Evolutionary conservation across 2,329 filamentous ascomycete species (phyloP).

Genomic region (Penicillium sp.): DNA sequence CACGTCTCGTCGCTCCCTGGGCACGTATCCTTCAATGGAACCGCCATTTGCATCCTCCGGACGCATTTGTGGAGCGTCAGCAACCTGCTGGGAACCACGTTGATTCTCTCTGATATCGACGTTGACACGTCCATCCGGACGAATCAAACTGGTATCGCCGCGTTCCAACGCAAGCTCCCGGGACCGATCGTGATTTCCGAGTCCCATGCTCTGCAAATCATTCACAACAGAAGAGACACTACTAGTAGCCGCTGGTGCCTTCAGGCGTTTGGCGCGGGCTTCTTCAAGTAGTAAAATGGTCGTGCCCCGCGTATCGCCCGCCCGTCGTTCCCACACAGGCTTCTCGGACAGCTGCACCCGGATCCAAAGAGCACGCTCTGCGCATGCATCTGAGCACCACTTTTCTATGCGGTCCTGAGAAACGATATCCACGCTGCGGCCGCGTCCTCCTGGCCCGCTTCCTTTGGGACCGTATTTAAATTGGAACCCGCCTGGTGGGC

Average conservation of each 20-base stretch:
- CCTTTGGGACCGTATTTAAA: constrained; percentile 60
- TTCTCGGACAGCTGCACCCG: constrained; percentile 84
- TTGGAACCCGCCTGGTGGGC: constrained; percentile 61
- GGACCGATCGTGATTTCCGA: constrained; percentile 27
- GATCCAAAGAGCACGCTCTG: constrained; percentile 76
- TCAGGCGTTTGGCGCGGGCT: constrained; percentile 33
- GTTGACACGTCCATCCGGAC: constrained; percentile 33
- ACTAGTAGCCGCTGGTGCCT: constrained; percentile 21
- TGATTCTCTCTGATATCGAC: constrained; percentile 39
- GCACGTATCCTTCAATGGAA: constrained; percentile 45
- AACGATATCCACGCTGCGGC: constrained; percentile 64
- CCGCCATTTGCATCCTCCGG: constrained; percentile 39
- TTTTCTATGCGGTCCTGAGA: constrained; percentile 71
- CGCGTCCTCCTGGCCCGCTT: constrained; percentile 44
- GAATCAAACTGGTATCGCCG: constrained; percentile 31
- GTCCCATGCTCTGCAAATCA: constrained; percentile 28
- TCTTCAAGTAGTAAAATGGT: constrained; percentile 68
- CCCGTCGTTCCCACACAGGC: constrained; percentile 78
- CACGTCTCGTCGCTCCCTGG: constrained; percentile 23
- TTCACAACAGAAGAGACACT: constrained; percentile 23
- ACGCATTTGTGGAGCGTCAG: constrained; percentile 34
- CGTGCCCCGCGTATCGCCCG: constrained; percentile 47
- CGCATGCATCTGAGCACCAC: constrained; percentile 84
- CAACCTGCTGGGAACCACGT: constrained; percentile 13
- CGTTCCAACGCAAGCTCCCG: constrained; percentile 39